These are phyloP conservation scores for Rosa hybrid DNA, from an alignment of 331 rosid genomes.

Conservation along the genomic window DNA sequence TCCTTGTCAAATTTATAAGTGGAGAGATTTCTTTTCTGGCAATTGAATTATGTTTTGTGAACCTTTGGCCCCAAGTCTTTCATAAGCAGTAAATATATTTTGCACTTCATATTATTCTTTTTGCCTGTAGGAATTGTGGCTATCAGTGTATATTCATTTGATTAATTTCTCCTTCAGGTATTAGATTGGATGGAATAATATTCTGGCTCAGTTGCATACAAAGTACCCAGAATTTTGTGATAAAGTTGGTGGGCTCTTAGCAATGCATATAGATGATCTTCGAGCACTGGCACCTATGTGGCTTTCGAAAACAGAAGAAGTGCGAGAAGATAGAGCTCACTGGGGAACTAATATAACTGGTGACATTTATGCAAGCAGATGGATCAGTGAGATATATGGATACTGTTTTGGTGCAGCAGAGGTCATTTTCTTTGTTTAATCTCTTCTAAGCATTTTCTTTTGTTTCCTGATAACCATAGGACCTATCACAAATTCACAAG, in stretches of 20 bases:
- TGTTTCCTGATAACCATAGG: background rate
- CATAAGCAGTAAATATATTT: conserved; percentile 5
- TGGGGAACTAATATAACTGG: conserved; percentile 93
- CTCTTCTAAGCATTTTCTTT: background rate
- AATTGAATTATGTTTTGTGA: conserved; percentile 20
- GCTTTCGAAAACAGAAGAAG: conserved; percentile 98
- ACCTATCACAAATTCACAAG: background rate
- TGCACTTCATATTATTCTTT: conserved; percentile 14
- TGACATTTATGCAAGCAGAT: conserved; percentile 82
- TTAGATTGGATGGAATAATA: conserved; percentile 86
- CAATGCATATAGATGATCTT: conserved; percentile 88
- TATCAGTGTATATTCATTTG: background rate
- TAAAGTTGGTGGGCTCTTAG: conserved; percentile 98
- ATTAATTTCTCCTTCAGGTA: conserved; percentile 54
- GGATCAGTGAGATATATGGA: conserved; percentile 99
- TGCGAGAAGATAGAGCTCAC: conserved; percentile 86
- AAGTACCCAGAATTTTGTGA: conserved; percentile 90
- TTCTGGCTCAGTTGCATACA: conserved; percentile 84
- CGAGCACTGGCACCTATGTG: conserved; percentile 83
- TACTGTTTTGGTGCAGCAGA: conserved; percentile 98
- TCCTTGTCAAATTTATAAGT: conserved; percentile 1
- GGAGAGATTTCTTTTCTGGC: conserved; percentile 12
- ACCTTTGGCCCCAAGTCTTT: conserved; percentile 17
- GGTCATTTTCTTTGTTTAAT: conserved; percentile 44
- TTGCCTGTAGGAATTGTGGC: conserved; percentile 30